A percentile compares a stretch with the other conserved stretches of the same genome.
Conservation (phyloP, 1,284 basidiomycete genomes). For the Puccinia hordei region DNA sequence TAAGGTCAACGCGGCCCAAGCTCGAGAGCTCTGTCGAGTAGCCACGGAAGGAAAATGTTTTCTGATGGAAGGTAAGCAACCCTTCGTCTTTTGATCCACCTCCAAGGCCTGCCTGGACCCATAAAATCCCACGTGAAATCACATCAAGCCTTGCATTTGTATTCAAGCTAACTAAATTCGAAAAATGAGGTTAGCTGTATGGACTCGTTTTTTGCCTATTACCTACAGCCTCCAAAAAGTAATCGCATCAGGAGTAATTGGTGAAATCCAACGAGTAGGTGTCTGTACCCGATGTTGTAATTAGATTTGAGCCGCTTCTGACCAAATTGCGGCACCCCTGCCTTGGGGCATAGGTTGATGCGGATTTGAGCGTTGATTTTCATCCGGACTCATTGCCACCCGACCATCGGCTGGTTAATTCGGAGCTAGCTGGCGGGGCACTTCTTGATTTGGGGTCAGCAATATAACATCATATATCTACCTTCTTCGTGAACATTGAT, state of each 20-base stretch:
- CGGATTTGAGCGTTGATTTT: constrained; percentile 57
- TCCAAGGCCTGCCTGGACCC: background rate
- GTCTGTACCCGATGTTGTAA: background rate
- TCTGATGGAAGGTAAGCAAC: constrained; percentile 62
- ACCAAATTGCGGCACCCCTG: constrained; percentile 65
- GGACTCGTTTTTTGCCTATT: constrained; percentile 77
- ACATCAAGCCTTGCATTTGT: background rate
- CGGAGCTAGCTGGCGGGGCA: constrained; percentile 78
- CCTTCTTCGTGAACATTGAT: background rate
- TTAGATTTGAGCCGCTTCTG: constrained; percentile 31
- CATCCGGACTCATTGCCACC: constrained; percentile 57
- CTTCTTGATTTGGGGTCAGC: constrained; percentile 68
- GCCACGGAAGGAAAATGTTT: constrained; percentile 65
- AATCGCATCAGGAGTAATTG: constrained; percentile 56
- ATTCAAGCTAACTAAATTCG: background rate
- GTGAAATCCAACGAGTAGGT: constrained; percentile 34
- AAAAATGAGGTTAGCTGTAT: constrained; percentile 64
- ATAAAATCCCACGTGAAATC: background rate
- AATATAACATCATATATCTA: constrained; percentile 57
- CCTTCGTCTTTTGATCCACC: background rate
- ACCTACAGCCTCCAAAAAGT: constrained; percentile 69
- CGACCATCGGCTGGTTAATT: constrained; percentile 80
- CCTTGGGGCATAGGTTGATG: constrained; percentile 62
- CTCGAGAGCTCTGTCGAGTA: constrained; percentile 68
- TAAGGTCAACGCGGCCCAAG: constrained; percentile 62